phyloP scores from a whole-genome alignment of 106 monocot genomes.

The Triglochin maritima region DNA sequence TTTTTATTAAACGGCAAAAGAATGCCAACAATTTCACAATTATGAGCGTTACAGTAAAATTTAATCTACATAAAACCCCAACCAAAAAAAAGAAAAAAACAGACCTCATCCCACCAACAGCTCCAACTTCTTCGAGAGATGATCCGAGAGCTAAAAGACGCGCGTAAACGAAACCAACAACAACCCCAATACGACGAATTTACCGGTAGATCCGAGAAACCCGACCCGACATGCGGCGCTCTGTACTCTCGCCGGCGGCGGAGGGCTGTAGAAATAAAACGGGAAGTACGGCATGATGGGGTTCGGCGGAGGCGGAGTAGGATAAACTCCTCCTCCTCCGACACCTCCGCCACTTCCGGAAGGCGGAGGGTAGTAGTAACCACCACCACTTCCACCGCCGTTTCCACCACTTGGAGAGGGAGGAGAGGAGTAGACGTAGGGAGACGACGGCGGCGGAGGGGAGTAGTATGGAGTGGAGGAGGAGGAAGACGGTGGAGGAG shows the following conservation, averaged over 20 bases:
- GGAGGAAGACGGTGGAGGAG: conserved; percentile 9
- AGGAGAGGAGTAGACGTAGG: conserved; percentile 7
- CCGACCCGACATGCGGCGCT: no score
- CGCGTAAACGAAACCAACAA: no score
- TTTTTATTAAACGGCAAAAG: no score
- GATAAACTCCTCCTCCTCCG: neutral
- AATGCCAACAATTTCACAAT: no score
- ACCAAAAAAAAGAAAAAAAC: no score
- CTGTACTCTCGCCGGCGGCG: conserved; percentile 1
- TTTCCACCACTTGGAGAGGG: conserved; percentile 2
- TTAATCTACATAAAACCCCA: no score
- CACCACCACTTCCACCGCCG: neutral
- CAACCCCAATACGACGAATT: no score
- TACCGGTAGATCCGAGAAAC: no score
- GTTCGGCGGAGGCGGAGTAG: conserved; percentile 26
- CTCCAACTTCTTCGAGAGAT: no score
- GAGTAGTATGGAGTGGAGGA: conserved; percentile 10
- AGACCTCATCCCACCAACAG: no score
- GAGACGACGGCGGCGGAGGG: conserved; percentile 18
- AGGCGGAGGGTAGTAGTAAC: conserved; percentile 9
- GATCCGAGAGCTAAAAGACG: no score
- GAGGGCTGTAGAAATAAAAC: conserved; percentile 25
- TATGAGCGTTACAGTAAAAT: no score
- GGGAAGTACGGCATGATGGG: conserved; percentile 34
- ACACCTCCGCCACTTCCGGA: neutral